Evolutionary conservation across 2,329 filamentous ascomycete genomes (phyloP), one percentile per base, ranked within the genome.

Genomic region (Cladosporium oxysporum): DNA sequence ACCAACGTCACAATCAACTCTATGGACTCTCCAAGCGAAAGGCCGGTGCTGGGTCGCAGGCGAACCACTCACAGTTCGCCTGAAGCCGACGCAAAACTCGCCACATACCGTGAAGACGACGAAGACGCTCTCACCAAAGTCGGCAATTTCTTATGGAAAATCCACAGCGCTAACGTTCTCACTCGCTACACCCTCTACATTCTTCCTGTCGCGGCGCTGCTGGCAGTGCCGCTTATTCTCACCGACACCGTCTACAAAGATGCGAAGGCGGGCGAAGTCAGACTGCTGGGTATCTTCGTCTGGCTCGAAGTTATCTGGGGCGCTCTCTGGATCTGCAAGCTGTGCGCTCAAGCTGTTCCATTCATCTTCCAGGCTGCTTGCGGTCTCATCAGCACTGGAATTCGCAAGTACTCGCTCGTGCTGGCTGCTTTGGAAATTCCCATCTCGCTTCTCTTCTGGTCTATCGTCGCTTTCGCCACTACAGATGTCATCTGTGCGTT

Each of bases 291-390:
- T 58, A 81, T 91, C 58, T 90, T 90, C 71, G 79, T 89, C 58
- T 90, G 89, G 89, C 83, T 91, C 70, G 86, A 90, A 73, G 82
- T 89, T 28, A 82, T 88, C 41, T 91, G 89, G 89, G 77, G 88
- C 47, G 83, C 84, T 10, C 82, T 91, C 12, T 91, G 89, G 89
- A 80, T 83, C 21, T 87, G 85, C 69, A 91, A 91, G 78, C 77
- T 90, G 52, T 81, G 87, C 12, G 86, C 89, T 16, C 86, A 87
- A 75, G 74, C 85, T 18, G 73, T 90, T 2, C 88, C 89, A 0
- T 77, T 80, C 47, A 69, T 86, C 62, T 91, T 91, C 77, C 88
- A 90, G 83, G 89, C 90, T 72, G 84, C 90, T 70, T 86, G 84
- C 68, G 89, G 89, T 65, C 86, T 91, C 33, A 84, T 91, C 74